A percentile compares a stretch with the other conserved stretches of the same genome.
Evolutionary conservation across 129 eudicot genomes (phyloP).

Genomic region (Flaveria sonorensis): DNA sequence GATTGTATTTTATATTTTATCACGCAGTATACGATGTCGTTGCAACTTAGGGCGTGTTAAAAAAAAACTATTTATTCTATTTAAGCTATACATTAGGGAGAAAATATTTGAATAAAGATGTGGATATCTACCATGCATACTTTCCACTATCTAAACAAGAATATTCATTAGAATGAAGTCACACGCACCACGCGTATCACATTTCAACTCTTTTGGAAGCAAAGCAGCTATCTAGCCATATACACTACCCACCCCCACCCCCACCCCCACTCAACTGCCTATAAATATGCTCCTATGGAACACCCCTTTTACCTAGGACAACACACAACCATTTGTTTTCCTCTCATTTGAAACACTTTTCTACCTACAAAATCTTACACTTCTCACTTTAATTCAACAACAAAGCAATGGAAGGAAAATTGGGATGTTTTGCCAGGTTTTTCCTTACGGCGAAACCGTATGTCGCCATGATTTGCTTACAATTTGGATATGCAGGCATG

Average conservation of each 20-base stretch:
- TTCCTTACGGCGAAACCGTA: conserved; percentile 69
- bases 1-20: too few species aligned
- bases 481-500: conserved; percentile 97
- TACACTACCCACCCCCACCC: too few species aligned
- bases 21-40: too few species aligned
- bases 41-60: too few species aligned
- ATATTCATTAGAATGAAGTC: conserved; percentile 35
- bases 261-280: conserved; percentile 20
- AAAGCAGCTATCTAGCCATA: not conserved
- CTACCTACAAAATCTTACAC: conserved; percentile 1
- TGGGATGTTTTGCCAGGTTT: conserved; percentile 50
- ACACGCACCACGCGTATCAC: conserved; percentile 18
- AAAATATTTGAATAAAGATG: conserved; percentile 2
- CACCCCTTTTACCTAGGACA: conserved; percentile 49
- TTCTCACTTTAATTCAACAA: not conserved
- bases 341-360: conserved; percentile 40
- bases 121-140: conserved; percentile 26
- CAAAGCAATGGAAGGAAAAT: conserved; percentile 64
- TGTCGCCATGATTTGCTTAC: conserved; percentile 88
- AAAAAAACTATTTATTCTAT: not conserved
- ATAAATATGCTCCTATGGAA: conserved; percentile 50
- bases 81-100: not conserved
- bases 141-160: conserved; percentile 23
- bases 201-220: conserved; percentile 25
- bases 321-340: conserved; percentile 68